These are phyloP conservation scores for Podospora bellae-mahoneyi DNA, from an alignment of 495 filamentous ascomycete species.

Conservation along the genomic window DNA sequence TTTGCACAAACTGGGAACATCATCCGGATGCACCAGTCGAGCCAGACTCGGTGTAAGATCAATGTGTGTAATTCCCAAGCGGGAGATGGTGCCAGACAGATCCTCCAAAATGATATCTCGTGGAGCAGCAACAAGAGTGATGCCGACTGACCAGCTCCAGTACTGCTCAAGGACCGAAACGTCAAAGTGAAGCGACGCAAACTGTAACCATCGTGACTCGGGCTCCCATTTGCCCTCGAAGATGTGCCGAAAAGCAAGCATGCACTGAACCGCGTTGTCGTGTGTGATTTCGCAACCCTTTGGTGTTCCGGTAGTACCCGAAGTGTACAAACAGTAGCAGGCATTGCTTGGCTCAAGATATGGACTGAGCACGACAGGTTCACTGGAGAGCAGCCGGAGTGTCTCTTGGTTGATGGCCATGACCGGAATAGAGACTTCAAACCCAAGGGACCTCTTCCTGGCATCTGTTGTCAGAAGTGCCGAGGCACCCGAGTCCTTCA, in stretches of 20 bases:
- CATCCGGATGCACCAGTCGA: conserved; percentile 56
- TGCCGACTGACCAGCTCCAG: conserved; percentile 84
- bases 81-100: conserved; percentile 63
- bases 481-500: conserved; percentile 57
- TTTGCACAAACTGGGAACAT: conserved; percentile 62
- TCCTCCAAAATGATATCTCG: conserved; percentile 77
- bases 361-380: conserved; percentile 25
- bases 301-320: conserved; percentile 75
- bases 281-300: conserved; percentile 78
- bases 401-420: conserved; percentile 39
- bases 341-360: conserved; percentile 44
- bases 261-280: conserved; percentile 69
- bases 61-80: conserved; percentile 77
- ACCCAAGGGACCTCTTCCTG: conserved; percentile 30
- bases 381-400: conserved; percentile 27
- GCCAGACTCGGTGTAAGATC: conserved; percentile 74
- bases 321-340: conserved; percentile 76
- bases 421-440: conserved; percentile 33
- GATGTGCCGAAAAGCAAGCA: conserved; percentile 68
- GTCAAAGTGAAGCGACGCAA: conserved; percentile 86
- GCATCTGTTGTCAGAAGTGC: conserved; percentile 46
- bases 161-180: conserved; percentile 85
- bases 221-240: conserved; percentile 65
- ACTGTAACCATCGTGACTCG: conserved; percentile 75
- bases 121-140: conserved; percentile 72